These are phyloP conservation scores for Epichloe uncinata DNA, from an alignment of 2,329 filamentous ascomycete genomes.

Conservation along the genomic window DNA sequence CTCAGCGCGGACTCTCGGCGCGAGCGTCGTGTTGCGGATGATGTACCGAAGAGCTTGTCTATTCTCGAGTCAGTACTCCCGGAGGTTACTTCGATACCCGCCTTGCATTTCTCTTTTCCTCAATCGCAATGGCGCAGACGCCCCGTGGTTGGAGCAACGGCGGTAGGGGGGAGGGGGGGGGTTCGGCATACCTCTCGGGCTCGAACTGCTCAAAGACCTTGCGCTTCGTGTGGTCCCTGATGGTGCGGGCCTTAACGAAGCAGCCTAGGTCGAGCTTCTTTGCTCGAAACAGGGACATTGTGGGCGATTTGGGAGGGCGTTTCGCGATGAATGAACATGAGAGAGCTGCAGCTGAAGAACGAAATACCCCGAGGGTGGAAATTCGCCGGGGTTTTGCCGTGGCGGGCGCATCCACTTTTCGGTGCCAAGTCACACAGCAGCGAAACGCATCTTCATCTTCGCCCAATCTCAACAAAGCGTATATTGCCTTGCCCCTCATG, in stretches of 20 bases:
- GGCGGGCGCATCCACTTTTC: background rate
- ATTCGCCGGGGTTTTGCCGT: background rate
- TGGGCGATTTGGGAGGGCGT: slow-evolving; percentile 18
- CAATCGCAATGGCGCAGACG: background rate
- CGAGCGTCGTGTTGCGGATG: slow-evolving; percentile 81
- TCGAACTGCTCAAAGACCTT: slow-evolving; percentile 82
- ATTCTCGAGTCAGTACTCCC: background rate
- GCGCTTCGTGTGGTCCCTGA: slow-evolving; percentile 94
- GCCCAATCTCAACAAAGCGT: too few species aligned
- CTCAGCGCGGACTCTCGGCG: slow-evolving; percentile 69
- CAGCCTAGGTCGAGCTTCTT: slow-evolving; percentile 85
- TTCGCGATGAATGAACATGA: background rate
- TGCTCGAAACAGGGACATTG: slow-evolving; percentile 73
- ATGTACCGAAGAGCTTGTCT: slow-evolving; percentile 92
- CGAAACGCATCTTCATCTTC: too few species aligned
- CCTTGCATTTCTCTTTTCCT: too few species aligned
- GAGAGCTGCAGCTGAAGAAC: background rate
- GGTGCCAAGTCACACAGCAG: too few species aligned
- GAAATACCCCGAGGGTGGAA: background rate
- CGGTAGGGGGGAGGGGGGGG: background rate
- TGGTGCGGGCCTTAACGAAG: slow-evolving; percentile 72
- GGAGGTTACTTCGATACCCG: background rate
- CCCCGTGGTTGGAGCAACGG: background rate
- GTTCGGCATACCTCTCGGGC: slow-evolving; percentile 60
- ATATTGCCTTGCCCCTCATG: too few species aligned